phyloP scores from a whole-genome alignment of 768 basidiomycete genomes.

The Rhizopogon vinicolor region DNA sequence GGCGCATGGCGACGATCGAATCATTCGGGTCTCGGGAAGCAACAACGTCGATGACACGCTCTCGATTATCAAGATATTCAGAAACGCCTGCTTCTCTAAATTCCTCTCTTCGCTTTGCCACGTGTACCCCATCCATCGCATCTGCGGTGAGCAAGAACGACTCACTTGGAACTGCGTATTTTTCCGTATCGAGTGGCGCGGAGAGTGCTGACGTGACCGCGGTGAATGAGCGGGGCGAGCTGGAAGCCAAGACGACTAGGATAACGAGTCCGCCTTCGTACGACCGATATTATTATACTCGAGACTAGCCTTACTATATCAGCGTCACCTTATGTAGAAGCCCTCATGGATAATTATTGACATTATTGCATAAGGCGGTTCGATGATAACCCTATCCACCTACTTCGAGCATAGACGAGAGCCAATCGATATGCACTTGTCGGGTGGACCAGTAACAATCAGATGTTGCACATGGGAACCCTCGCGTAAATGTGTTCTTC shows the following conservation, averaged over 20 bases:
- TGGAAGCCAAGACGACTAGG: constrained; percentile 6
- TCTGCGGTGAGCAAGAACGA: constrained; percentile 1
- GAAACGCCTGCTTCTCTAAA: constrained; percentile 13
- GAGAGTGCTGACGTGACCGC: constrained; percentile 4
- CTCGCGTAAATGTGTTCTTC: too few species aligned
- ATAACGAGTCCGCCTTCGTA: constrained; percentile 7
- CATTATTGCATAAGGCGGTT: background rate
- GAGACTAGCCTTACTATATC: background rate
- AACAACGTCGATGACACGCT: constrained; percentile 22
- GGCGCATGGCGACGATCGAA: constrained; percentile 81
- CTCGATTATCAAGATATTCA: constrained; percentile 20
- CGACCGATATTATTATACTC: constrained; percentile 11
- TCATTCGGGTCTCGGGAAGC: constrained; percentile 65
- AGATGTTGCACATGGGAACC: too few species aligned
- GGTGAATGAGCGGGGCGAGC: constrained; percentile 26
- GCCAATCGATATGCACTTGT: background rate
- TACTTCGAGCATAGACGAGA: background rate
- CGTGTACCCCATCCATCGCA: constrained; percentile 1
- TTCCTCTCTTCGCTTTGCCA: constrained; percentile 22
- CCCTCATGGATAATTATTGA: too few species aligned
- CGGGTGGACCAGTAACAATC: background rate
- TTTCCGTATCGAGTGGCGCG: constrained; percentile 20
- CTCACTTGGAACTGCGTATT: constrained; percentile 20
- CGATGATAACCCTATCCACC: background rate
- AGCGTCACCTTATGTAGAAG: background rate